These are phyloP conservation scores for Penicillium griseofulvum DNA, from an alignment of 2,329 filamentous ascomycete species.

Conservation along the genomic window DNA sequence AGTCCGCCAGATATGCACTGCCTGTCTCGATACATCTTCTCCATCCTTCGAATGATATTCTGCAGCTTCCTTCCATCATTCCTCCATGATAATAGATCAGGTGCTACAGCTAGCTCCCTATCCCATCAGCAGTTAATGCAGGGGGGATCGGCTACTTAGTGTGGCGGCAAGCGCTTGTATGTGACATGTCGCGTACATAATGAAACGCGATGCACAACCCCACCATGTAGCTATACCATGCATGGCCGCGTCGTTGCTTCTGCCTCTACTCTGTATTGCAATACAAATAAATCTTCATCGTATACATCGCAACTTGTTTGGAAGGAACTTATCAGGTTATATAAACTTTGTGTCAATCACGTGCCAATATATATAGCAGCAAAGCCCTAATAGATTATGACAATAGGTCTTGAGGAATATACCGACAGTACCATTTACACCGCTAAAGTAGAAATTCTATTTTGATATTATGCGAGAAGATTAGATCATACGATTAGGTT, in stretches of 20 bases:
- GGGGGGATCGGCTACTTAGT: not conserved
- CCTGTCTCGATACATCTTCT: not conserved
- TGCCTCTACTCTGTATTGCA: not conserved
- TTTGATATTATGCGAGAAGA: accelerated
- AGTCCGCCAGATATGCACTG: not conserved
- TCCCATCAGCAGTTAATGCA: not conserved
- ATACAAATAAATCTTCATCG: not conserved
- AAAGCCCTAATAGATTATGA: constrained; percentile 7
- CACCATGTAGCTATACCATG: not conserved
- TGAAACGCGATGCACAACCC: not conserved
- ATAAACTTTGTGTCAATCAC: not conserved
- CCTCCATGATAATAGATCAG: not conserved
- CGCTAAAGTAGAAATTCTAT: accelerated
- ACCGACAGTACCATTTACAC: not conserved
- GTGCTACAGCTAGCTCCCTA: not conserved
- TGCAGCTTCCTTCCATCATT: too few species aligned
- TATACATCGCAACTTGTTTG: not conserved
- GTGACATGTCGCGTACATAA: constrained; percentile 1
- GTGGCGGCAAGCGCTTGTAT: not conserved
- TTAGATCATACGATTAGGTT: too few species aligned
- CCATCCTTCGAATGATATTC: not conserved
- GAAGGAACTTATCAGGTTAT: not conserved
- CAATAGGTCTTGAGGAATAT: not conserved
- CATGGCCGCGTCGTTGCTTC: not conserved
- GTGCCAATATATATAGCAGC: not conserved